Evolutionary conservation across 2,329 filamentous ascomycete genomes (phyloP), one percentile per base, ranked within the genome.

Genomic region (Fusarium incarnatum): DNA sequence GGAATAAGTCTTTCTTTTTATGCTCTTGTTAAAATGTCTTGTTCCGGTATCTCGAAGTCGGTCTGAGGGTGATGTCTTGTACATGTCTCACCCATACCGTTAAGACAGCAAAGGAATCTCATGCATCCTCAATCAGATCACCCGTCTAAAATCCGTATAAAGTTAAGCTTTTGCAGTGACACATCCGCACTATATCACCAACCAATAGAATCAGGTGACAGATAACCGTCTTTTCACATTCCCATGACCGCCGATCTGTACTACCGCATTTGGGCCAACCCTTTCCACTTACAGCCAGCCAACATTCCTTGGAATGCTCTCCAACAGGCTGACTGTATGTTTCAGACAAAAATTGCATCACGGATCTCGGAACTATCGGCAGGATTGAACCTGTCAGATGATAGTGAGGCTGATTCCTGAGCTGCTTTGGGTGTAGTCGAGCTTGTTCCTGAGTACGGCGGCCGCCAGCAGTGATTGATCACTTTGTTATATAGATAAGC

Each of bases 271-370:
- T 11, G 44, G 42, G 0, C 10, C 34, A 20, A 44, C 23, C 41
- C 37, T 52, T 40, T 34, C 44, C 25, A 25, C 37, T 34, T 44
- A 16, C 12, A 47, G 32, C 37, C 58, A 58, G 57, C 44, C 47
- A 20, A 6, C 63, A 67, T 67, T 67, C 64, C 64, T 22, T 41
- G 23, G 32, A 12, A 23, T 22, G 25, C 4, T 9, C 22, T n/a
- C 16, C 30, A 34, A 34, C 32, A 18, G 32, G 32, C 16, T 25
- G 22, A 42, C 25, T 23, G 12, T 8, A 16, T 30, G 50, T 52
- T 45, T 57, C 45, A 23, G 40, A 12, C 18, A 45, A n/a, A 9
- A 5, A 28, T 42, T 37, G 13, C 30, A 47, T 67, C 20, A 50
- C 22, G 40, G 23, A 41, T 50, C n/a, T 62, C 49, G 49, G 40